Evolutionary conservation across 192 early-diverging fungal species (phyloP), one percentile per base, ranked within the genome.

Genomic region (Backusella circina): DNA sequence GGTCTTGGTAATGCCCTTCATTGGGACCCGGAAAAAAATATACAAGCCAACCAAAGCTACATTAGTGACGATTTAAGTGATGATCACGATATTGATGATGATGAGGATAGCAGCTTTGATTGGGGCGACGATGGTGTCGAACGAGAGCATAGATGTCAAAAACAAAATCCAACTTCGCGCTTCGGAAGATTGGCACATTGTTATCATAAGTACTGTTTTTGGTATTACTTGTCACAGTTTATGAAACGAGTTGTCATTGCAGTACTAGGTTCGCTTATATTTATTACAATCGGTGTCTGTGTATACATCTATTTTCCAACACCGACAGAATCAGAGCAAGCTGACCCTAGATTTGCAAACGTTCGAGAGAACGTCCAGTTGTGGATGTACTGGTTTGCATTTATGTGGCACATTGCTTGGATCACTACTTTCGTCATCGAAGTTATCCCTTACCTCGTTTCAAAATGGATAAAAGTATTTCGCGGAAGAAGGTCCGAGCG

Each of bases 401-500:
- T 80, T 28, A 80, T 80, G 71, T 76, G 79, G 79, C 71, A 69
- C 35, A 77, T 76, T 47, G 72, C 70, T 6, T 80, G 79, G 79
- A 28, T 77, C 18, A 80, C 75, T 41, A 70, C 65, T 15, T 30
- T 80, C n/a, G 35, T 77, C 37, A 70, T 80, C 41, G 79, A 80
- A 70, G 28, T 75, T 3, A 12, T 80, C 9, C 79, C 79, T 16
- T 76, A 67, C 13, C 4, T 71, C 7, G 71, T 73, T 18, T 75
- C 71, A 21, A 61, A 67, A 51, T 79, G 70, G 74, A 71, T 64
- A 15, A 79, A 75, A 36, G 23, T 50, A 10, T 76, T 76, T 57
- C 26, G n/a, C 30, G 79, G 79, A 39, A 67, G 74, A 28, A 50
- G 79, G 23, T 76, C 71, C 31, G 79, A 80, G 21, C 68, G 66